A percentile compares a stretch with the other conserved stretches of the same genome.
These are phyloP conservation scores for Curvularia sp. DNA, from an alignment of 2,329 filamentous ascomycete genomes.

Conservation along the genomic window DNA sequence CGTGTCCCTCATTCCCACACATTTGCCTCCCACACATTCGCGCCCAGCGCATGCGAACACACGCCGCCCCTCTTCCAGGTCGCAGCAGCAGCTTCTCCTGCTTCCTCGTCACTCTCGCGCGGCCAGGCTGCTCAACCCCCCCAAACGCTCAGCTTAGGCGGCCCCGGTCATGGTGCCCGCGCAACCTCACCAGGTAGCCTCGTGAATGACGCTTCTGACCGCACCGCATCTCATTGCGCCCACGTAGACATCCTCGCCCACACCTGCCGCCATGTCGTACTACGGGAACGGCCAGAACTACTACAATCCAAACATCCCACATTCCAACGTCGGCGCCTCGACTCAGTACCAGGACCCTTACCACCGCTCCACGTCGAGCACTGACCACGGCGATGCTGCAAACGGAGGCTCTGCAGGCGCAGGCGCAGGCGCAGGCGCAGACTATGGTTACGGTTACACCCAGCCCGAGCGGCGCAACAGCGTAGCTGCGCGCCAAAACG, in stretches of 20 bases:
- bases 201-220: constrained; percentile 46
- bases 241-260: constrained; percentile 22
- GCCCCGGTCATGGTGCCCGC: constrained; percentile 45
- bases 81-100: constrained; percentile 15
- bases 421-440: constrained; percentile 54
- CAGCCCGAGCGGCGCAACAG: constrained; percentile 48
- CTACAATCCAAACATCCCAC: constrained; percentile 54
- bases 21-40: constrained; percentile 5
- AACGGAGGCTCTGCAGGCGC: constrained; percentile 62
- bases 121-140: constrained; percentile 15
- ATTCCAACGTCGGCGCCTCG: constrained; percentile 51
- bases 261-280: constrained; percentile 59
- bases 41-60: constrained; percentile 26
- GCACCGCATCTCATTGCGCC: constrained; percentile 27
- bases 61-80: constrained; percentile 14
- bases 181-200: constrained; percentile 42
- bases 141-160: constrained; percentile 32
- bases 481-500: constrained; percentile 52
- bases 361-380: constrained; percentile 69
- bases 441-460: constrained; percentile 45
- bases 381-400: constrained; percentile 77
- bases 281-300: constrained; percentile 63
- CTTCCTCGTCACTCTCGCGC: constrained; percentile 11
- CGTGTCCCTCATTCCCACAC: constrained; percentile 15
- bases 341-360: constrained; percentile 48